Percentiles rank a stretch among this genome's conserved stretches.
These are phyloP conservation scores for Helenozyma baotianmanensis DNA, from an alignment of 805 yeast genomes.

Conservation along the genomic window DNA sequence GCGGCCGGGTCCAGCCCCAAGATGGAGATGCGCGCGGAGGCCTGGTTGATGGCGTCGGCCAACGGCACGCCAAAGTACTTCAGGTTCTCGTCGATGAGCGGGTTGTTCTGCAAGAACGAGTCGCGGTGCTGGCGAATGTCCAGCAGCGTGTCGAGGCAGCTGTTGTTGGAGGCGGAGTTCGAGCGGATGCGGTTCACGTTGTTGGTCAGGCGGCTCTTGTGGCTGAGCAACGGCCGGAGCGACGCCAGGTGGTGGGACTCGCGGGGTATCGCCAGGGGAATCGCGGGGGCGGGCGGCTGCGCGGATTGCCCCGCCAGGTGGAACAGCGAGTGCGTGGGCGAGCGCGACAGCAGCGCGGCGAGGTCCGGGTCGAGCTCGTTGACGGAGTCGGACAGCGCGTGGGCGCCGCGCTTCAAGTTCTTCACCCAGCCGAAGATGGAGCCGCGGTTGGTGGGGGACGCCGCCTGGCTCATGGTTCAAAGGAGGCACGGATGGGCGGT, in stretches of 20 bases:
- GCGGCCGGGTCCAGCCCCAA: constrained; percentile 38
- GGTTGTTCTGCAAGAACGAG: constrained; percentile 43
- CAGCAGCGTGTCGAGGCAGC: constrained; percentile 1
- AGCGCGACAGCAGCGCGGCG: constrained; percentile 17
- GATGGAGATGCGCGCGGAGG: constrained; percentile 71
- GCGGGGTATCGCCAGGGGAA: constrained; percentile 5
- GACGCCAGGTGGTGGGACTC: constrained; percentile 2
- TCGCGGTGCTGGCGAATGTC: constrained; percentile 46
- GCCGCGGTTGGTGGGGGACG: constrained; percentile 27
- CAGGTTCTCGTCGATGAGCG: constrained; percentile 41
- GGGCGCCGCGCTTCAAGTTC: constrained; percentile 33
- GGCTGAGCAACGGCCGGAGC: constrained; percentile 45
- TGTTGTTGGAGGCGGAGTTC: constrained; percentile 25
- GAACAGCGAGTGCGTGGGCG: constrained; percentile 14
- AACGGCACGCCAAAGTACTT: constrained; percentile 79
- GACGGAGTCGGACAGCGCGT: constrained; percentile 33
- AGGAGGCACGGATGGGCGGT: not conserved
- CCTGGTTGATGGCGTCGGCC: constrained; percentile 62
- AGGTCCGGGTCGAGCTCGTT: constrained; percentile 25
- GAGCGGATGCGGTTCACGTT: constrained; percentile 38
- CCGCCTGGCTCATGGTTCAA: constrained; percentile 33
- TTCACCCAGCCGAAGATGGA: constrained; percentile 44
- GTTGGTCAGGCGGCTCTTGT: constrained; percentile 48
- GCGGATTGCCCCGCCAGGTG: constrained; percentile 11
- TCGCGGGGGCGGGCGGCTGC: constrained; percentile 10